Conservation (phyloP, 768 basidiomycete genomes). For the Mycena haematopus region DNA sequence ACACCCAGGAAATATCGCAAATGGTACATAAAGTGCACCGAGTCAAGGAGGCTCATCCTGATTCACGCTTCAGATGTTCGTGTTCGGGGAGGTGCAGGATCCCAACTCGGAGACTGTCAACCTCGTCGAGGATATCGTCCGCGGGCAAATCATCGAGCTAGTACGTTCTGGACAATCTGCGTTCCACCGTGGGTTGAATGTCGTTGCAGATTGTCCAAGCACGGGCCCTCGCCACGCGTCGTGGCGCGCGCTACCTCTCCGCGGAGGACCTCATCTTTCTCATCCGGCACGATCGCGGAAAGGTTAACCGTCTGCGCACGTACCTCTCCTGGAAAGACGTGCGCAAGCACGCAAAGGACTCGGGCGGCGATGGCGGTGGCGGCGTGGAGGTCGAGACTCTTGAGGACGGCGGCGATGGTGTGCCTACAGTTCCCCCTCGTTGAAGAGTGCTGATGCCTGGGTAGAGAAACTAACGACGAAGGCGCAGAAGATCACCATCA, state of each 20-base stretch:
- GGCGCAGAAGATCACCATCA: conserved; percentile 92
- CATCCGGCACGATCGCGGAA: conserved; percentile 91
- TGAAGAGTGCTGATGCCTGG: background rate
- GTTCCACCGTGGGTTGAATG: background rate
- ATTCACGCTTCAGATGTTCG: conserved; percentile 85
- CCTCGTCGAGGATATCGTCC: conserved; percentile 94
- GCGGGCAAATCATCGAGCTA: conserved; percentile 89
- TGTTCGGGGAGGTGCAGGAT: conserved; percentile 94
- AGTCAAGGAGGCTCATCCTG: background rate
- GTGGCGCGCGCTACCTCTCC: conserved; percentile 84
- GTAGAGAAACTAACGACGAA: conserved; percentile 80
- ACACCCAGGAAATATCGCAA: conserved; percentile 90
- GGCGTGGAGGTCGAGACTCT: conserved; percentile 83
- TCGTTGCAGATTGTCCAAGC: conserved; percentile 82
- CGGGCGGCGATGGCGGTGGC: conserved; percentile 79
- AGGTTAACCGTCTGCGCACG: conserved; percentile 90
- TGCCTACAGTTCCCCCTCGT: conserved; percentile 21
- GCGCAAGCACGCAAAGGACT: conserved; percentile 92
- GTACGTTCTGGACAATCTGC: conserved; percentile 46
- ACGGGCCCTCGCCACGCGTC: conserved; percentile 78
- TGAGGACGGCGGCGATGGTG: conserved; percentile 85
- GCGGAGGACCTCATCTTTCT: conserved; percentile 97
- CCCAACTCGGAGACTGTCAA: conserved; percentile 87
- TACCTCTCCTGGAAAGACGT: conserved; percentile 99
- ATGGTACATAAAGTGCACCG: conserved; percentile 79